A percentile compares a stretch with the other conserved stretches of the same genome.
Evolutionary conservation across 495 filamentous ascomycete species (phyloP).

Genomic region (Aspergillus haitiensis): DNA sequence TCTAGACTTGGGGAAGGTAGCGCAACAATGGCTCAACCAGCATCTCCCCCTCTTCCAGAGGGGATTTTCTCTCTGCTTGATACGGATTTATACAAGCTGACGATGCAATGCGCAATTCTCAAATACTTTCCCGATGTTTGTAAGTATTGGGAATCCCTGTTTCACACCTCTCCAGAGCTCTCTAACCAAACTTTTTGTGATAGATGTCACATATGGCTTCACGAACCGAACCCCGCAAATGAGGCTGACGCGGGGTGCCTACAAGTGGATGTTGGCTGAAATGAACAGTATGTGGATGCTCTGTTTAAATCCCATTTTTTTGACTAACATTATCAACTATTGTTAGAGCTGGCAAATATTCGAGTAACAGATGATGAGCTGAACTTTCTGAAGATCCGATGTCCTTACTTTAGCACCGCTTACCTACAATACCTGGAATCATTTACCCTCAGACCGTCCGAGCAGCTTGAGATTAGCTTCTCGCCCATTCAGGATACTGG

Average conservation of each 20-base stretch:
- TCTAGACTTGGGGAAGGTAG: neutral
- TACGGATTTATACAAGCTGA: slow-evolving; percentile 97
- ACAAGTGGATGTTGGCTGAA: slow-evolving; percentile 80
- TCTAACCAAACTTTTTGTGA: neutral
- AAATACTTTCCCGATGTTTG: slow-evolving; percentile 83
- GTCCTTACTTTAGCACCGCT: slow-evolving; percentile 72
- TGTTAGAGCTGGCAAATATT: slow-evolving; percentile 73
- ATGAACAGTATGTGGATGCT: slow-evolving; percentile 61
- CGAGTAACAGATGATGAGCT: slow-evolving; percentile 75
- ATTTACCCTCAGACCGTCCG: slow-evolving; percentile 75
- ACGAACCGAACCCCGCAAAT: slow-evolving; percentile 94
- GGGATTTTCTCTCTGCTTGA: slow-evolving; percentile 91
- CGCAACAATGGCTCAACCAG: slow-evolving; percentile 35
- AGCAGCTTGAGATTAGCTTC: slow-evolving; percentile 77
- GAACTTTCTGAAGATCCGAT: slow-evolving; percentile 71
- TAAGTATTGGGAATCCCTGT: slow-evolving; percentile 35
- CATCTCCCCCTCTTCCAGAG: slow-evolving; percentile 45
- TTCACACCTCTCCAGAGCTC: neutral
- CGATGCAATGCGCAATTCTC: slow-evolving; percentile 96
- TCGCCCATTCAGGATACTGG: slow-evolving; percentile 62
- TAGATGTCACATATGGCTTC: slow-evolving; percentile 83
- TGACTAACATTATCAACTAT: neutral
- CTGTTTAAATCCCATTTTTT: neutral
- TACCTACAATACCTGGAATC: slow-evolving; percentile 79
- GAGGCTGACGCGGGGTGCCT: slow-evolving; percentile 80